A percentile compares a stretch with the other conserved stretches of the same genome.
Evolutionary conservation across 805 yeast species (phyloP).

Genomic region (Saturnispora galanensis): DNA sequence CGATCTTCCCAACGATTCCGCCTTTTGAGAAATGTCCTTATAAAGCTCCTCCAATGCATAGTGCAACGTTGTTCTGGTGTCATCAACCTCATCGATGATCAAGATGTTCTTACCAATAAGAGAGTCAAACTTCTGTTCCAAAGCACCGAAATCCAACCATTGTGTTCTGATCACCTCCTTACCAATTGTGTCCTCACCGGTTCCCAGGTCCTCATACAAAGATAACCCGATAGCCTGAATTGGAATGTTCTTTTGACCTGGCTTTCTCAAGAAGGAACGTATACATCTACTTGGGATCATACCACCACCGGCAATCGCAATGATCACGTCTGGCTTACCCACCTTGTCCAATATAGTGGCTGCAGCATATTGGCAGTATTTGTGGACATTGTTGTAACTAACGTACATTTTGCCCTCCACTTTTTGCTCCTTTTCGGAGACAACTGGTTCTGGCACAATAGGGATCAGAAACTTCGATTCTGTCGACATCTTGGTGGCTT

Average conservation of each 20-base stretch:
- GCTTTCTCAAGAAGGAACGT: slow-evolving; percentile 49
- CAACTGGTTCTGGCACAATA: background rate
- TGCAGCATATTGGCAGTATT: slow-evolving; percentile 54
- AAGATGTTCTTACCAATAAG: slow-evolving; percentile 72
- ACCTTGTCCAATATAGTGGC: slow-evolving; percentile 20
- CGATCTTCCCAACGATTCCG: slow-evolving; percentile 46
- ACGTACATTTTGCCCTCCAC: slow-evolving; percentile 44
- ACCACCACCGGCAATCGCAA: slow-evolving; percentile 70
- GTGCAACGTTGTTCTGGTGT: slow-evolving; percentile 81
- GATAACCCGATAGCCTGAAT: slow-evolving; percentile 64
- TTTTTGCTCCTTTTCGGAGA: slow-evolving; percentile 16
- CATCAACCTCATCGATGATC: slow-evolving; percentile 88
- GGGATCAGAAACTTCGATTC: slow-evolving; percentile 1
- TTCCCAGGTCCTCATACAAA: slow-evolving; percentile 48
- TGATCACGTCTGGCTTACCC: slow-evolving; percentile 41
- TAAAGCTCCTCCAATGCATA: slow-evolving; percentile 72
- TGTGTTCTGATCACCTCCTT: slow-evolving; percentile 80
- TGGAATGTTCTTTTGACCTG: slow-evolving; percentile 56
- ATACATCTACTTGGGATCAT: slow-evolving; percentile 60
- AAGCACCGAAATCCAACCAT: slow-evolving; percentile 78
- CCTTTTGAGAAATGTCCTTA: slow-evolving; percentile 54
- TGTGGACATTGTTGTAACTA: slow-evolving; percentile 74
- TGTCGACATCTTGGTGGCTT: background rate
- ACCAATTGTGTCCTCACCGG: slow-evolving; percentile 47
- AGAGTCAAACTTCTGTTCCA: slow-evolving; percentile 59